A percentile compares a stretch with the other conserved stretches of the same genome.
Conservation (phyloP, 768 basidiomycete species). For the Trametes elegans region DNA sequence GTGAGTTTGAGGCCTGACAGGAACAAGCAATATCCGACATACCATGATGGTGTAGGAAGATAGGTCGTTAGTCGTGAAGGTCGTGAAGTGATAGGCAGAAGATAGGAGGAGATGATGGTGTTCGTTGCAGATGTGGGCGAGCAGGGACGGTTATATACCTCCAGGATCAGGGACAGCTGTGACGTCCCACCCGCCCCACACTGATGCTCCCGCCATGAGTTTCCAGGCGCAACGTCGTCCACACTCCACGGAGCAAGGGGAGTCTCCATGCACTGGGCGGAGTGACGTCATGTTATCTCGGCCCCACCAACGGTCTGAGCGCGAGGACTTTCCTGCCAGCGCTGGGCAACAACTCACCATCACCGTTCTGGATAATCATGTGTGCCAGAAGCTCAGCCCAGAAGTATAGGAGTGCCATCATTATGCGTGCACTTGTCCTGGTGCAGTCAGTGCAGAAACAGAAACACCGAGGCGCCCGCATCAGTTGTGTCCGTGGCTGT, state of each 20-base stretch:
- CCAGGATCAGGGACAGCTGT: neutral
- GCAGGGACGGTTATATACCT: neutral
- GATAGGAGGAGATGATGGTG: neutral
- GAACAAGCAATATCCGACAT: neutral
- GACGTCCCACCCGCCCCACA: neutral
- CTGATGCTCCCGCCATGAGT: too few species aligned
- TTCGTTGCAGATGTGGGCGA: neutral
- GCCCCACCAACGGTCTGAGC: neutral
- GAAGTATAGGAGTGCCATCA: too few species aligned
- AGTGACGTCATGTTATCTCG: slow-evolving; percentile 2
- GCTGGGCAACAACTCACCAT: too few species aligned
- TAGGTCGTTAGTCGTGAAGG: neutral
- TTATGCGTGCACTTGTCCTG: too few species aligned
- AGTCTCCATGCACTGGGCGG: neutral
- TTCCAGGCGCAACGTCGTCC: neutral
- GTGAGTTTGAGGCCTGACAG: neutral
- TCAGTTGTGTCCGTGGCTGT: neutral
- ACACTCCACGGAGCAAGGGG: neutral
- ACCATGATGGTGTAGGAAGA: neutral
- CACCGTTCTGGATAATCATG: too few species aligned
- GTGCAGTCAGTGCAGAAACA: too few species aligned
- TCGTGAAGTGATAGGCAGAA: neutral
- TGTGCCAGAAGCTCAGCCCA: too few species aligned
- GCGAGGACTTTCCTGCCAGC: too few species aligned
- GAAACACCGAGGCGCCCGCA: too few species aligned